Percentiles rank a stretch among this genome's conserved stretches.
These are phyloP conservation scores for Cerrena zonata DNA, from an alignment of 1,284 basidiomycete genomes.

Conservation along the genomic window DNA sequence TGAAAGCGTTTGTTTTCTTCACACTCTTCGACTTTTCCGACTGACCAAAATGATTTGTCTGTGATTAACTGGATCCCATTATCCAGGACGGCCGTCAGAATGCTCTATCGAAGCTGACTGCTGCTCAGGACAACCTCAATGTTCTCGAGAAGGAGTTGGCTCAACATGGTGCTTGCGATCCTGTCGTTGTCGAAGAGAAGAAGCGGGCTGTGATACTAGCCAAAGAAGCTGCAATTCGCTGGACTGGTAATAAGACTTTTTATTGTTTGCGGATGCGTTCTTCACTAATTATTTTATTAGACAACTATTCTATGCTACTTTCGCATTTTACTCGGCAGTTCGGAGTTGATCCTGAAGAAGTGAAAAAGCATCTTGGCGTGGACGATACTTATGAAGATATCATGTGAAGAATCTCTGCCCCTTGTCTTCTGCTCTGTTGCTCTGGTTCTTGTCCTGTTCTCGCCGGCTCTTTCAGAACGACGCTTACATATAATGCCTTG, in stretches of 20 bases:
- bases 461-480: too few species aligned
- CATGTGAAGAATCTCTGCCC: too few species aligned
- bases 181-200: slow-evolving; percentile 71
- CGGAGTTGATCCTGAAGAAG: slow-evolving; percentile 49
- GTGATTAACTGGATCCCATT: too few species aligned
- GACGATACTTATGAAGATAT: slow-evolving; percentile 73
- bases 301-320: slow-evolving; percentile 43
- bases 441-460: background rate
- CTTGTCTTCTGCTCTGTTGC: background rate
- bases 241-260: slow-evolving; percentile 63
- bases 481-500: too few species aligned
- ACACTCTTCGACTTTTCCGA: background rate
- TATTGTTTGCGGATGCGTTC: background rate
- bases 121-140: slow-evolving; percentile 48
- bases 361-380: slow-evolving; percentile 60
- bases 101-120: slow-evolving; percentile 44
- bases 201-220: slow-evolving; percentile 64
- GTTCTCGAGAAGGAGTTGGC: slow-evolving; percentile 64
- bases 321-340: slow-evolving; percentile 61
- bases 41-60: too few species aligned
- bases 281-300: slow-evolving; percentile 11
- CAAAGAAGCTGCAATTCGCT: slow-evolving; percentile 73
- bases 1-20: slow-evolving; percentile 51
- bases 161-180: slow-evolving; percentile 79
- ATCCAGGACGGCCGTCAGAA: slow-evolving; percentile 52